phyloP scores from a whole-genome alignment of 805 yeast species.

The Kregervanrija pseudodelftensis region DNA sequence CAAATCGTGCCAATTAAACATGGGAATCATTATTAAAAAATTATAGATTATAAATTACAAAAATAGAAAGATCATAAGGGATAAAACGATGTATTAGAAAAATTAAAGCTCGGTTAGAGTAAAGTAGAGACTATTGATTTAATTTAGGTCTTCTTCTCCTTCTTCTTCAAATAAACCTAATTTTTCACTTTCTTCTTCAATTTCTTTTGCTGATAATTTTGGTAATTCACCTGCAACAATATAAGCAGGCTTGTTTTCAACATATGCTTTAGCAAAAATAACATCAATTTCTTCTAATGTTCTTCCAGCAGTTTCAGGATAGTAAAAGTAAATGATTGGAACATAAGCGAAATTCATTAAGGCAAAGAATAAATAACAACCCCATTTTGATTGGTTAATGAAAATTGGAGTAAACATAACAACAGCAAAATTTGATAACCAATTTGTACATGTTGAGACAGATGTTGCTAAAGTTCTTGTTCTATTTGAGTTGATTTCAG shows the following conservation, averaged over 20 bases:
- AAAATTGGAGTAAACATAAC: constrained; percentile 63
- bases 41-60: too few species aligned
- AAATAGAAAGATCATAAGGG: too few species aligned
- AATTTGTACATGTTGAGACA: constrained; percentile 56
- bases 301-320: constrained; percentile 75
- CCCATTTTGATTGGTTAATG: constrained; percentile 47
- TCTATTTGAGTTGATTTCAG: constrained; percentile 60
- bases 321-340: constrained; percentile 58
- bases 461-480: constrained; percentile 67
- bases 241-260: constrained; percentile 52
- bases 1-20: too few species aligned
- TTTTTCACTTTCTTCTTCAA: constrained; percentile 52
- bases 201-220: constrained; percentile 45
- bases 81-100: too few species aligned
- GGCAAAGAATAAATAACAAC: constrained; percentile 66
- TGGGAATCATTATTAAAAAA: too few species aligned
- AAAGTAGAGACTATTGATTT: too few species aligned
- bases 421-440: constrained; percentile 63
- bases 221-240: constrained; percentile 61
- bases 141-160: background rate
- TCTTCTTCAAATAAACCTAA: constrained; percentile 41
- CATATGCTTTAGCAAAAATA: constrained; percentile 52
- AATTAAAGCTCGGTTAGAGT: too few species aligned
- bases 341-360: constrained; percentile 51
- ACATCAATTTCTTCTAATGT: constrained; percentile 71